A percentile compares a stretch with the other conserved stretches of the same genome.
Conservation (phyloP, 2,329 filamentous ascomycete species). For the Ilyonectria mors-panacis region DNA sequence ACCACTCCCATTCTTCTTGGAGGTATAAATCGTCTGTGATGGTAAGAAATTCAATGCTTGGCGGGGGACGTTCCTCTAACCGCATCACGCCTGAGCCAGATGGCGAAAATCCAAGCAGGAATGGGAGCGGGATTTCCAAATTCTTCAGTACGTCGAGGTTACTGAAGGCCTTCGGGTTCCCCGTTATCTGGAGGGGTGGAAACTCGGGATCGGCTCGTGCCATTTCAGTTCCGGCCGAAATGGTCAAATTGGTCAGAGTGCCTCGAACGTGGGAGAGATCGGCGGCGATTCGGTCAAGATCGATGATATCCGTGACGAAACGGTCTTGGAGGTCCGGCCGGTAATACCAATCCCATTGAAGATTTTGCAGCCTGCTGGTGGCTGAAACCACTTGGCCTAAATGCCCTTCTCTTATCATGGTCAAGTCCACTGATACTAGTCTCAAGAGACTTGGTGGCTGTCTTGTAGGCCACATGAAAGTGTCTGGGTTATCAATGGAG, state of each 20-base stretch:
- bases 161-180: neutral
- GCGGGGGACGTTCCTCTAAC: neutral
- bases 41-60: neutral
- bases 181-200: neutral
- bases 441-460: neutral
- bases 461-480: neutral
- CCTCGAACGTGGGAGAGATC: neutral
- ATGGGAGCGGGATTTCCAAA: neutral
- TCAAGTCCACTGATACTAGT: neutral
- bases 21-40: neutral
- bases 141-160: neutral
- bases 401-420: neutral
- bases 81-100: neutral
- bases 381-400: neutral
- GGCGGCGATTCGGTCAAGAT: neutral
- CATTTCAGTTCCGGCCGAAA: neutral
- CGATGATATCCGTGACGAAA: neutral
- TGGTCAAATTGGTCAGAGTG: neutral
- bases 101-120: neutral
- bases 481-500: neutral
- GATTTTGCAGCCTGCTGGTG: neutral
- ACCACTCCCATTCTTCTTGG: neutral
- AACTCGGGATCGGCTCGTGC: neutral
- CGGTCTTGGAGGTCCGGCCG: neutral
- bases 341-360: neutral